Percentiles rank a stretch among this genome's conserved stretches.
These are phyloP conservation scores for Setomelanomma holmii DNA, from an alignment of 2,329 filamentous ascomycete species.

Conservation along the genomic window DNA sequence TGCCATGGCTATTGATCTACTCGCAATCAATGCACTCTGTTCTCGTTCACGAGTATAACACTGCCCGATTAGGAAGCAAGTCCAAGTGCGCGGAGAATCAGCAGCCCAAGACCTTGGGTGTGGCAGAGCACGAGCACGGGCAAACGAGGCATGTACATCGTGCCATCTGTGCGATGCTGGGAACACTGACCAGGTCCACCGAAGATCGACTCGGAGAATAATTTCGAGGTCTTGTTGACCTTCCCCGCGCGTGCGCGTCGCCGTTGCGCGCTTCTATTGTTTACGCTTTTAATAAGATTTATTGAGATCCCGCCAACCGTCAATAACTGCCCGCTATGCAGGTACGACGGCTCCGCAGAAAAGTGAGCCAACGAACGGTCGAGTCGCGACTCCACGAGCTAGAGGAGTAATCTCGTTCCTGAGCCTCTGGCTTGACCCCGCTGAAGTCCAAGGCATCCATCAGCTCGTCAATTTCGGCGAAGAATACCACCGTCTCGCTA, in stretches of 20 bases:
- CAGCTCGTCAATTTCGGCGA: no score
- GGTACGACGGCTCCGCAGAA: slow-evolving; percentile 2
- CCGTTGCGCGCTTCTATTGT: slow-evolving; percentile 5
- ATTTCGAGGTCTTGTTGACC: slow-evolving; percentile 10
- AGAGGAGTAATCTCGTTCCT: neutral
- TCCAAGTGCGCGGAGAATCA: slow-evolving; percentile 9
- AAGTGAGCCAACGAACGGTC: neutral
- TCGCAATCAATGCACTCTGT: slow-evolving; percentile 6
- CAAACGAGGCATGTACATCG: neutral
- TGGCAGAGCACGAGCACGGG: neutral
- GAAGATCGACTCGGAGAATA: slow-evolving; percentile 23
- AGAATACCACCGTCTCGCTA: neutral
- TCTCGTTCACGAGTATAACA: slow-evolving; percentile 8
- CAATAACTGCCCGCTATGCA: neutral
- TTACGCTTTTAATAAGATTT: slow-evolving; percentile 3
- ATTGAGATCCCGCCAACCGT: neutral
- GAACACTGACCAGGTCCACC: neutral
- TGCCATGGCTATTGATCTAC: neutral
- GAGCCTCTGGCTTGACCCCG: neutral
- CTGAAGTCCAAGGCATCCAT: neutral
- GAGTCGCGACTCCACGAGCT: neutral
- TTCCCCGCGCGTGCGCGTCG: slow-evolving; percentile 1
- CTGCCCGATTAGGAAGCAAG: slow-evolving; percentile 1
- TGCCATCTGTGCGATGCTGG: slow-evolving; percentile 6
- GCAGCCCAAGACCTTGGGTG: slow-evolving; percentile 5